Evolutionary conservation across 148 eudicot genomes (phyloP), one percentile per base, ranked within the genome.

Genomic region (Limonium bicolor): DNA sequence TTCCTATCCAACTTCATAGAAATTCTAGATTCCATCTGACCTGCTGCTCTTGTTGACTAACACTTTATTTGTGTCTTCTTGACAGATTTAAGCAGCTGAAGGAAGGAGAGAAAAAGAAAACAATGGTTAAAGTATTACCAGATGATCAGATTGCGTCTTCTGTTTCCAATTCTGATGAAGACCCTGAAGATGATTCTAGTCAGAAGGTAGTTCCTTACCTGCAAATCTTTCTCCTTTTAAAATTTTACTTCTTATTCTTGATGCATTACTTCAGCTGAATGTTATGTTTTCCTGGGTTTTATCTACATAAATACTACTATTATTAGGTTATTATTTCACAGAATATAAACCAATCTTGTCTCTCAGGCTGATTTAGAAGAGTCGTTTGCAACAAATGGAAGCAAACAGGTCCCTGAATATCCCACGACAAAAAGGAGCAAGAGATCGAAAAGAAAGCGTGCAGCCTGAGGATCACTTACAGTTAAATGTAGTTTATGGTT

Each of bases 391-490:
- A 70, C 97, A 43, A 66, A 38, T 57, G 62, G 57, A 37, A 69
- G 60, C 69, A 84, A 88, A 69, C 49, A 65, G 25, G 46, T 64
- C 55, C 80, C 92, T 18, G 63, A 78, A 53, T 75, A 62, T 64
- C 63, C 96, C 52, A 48, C 61, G 50, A 73, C 86, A 50, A 77
- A 65, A 64, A 79, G 65, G 69, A 84, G 94, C 74, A 88, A 84
- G 77, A 61, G 97, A 59, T 84, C 94, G 27, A 84, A 88, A 62
- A 63, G 81, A 60, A 88, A 88, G 75, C 79, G 82, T 45, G 67
- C 76, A 34, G 97, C 75, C 64, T 88, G 75, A 82, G 19, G 18
- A 48, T 62, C 40, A n/a, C 62, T 66, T 33, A 21, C 39, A 39
- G 47, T 58, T 68, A 49, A 43, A 30, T 75, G 71, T 76, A 71